Evolutionary conservation across 352 stramenopile species (phyloP).

Genomic region (Phytophthora chlamydospora): DNA sequence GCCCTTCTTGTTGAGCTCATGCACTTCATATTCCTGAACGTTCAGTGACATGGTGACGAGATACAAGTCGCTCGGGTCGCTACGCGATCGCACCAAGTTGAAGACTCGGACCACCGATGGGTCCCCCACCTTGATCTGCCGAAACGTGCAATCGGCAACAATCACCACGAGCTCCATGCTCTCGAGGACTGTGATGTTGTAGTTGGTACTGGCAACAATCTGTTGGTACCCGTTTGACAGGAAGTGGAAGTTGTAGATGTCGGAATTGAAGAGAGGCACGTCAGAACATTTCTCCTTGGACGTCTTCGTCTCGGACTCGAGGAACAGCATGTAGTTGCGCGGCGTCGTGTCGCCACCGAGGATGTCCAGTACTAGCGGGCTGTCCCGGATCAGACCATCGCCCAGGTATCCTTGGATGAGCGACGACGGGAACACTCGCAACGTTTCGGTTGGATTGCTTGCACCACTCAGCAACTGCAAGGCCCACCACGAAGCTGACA

Average conservation of each 20-base stretch:
- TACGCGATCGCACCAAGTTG: constrained; percentile 26
- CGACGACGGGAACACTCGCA: constrained; percentile 1
- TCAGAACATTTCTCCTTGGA: constrained; percentile 19
- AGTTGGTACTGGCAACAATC: constrained; percentile 21
- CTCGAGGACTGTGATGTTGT: constrained; percentile 38
- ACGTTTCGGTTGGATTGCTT: constrained; percentile 9
- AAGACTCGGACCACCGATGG: constrained; percentile 9
- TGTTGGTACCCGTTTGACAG: constrained; percentile 28
- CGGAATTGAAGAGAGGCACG: background rate
- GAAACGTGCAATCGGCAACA: constrained; percentile 39
- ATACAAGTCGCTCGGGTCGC: constrained; percentile 3
- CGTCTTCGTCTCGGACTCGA: constrained; percentile 20
- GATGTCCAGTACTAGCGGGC: constrained; percentile 26
- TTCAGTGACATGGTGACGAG: constrained; percentile 23
- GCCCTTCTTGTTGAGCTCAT: constrained; percentile 13
- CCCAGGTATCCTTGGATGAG: constrained; percentile 36
- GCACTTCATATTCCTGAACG: constrained; percentile 32
- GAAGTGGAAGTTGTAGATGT: constrained; percentile 37
- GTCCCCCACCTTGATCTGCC: constrained; percentile 12
- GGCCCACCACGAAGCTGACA: constrained; percentile 17
- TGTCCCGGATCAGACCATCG: constrained; percentile 24
- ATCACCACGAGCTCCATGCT: constrained; percentile 38
- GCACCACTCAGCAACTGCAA: constrained; percentile 19
- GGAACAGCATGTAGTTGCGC: constrained; percentile 33
- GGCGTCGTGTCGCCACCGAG: constrained; percentile 30